A percentile compares a stretch with the other conserved stretches of the same genome.
Evolutionary conservation across 129 eudicot species (phyloP).

Genomic region (Heracleum sosnowskyi): DNA sequence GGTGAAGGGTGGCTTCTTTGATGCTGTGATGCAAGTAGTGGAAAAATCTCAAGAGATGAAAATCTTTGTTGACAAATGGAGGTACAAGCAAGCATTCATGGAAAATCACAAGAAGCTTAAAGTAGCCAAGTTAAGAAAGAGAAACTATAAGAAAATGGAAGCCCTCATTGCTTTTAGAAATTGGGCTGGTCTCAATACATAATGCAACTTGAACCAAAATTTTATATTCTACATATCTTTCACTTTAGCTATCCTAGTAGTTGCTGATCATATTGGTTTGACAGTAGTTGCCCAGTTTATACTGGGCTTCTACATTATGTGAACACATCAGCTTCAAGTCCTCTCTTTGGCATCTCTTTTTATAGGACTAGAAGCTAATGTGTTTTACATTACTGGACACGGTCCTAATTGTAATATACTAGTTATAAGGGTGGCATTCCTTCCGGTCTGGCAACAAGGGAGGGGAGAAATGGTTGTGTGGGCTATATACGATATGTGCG

Average conservation of each 20-base stretch:
- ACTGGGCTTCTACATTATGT: not conserved
- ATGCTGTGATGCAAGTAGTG: slow-evolving; percentile 91
- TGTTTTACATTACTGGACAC: not conserved
- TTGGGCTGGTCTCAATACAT: slow-evolving; percentile 79
- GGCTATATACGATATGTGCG: not conserved
- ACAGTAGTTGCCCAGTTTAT: not conserved
- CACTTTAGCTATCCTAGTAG: slow-evolving; percentile 2
- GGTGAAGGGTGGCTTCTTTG: slow-evolving; percentile 95
- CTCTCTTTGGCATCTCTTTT: not conserved
- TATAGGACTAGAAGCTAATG: not conserved
- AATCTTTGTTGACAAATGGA: slow-evolving; percentile 93
- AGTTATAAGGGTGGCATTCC: not conserved
- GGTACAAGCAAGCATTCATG: slow-evolving; percentile 95
- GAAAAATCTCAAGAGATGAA: slow-evolving; percentile 80
- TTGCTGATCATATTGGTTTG: not conserved
- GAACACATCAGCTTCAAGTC: not conserved
- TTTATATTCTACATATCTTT: not conserved
- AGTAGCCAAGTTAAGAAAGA: slow-evolving; percentile 64
- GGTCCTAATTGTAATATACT: not conserved
- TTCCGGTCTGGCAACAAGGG: slow-evolving; percentile 7
- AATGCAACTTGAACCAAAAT: slow-evolving; percentile 16
- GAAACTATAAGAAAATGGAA: slow-evolving; percentile 69
- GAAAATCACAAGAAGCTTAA: slow-evolving; percentile 88
- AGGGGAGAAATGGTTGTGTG: not conserved
- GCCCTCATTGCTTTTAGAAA: slow-evolving; percentile 82